These are phyloP conservation scores for Melampsora americana DNA, from an alignment of 1,284 basidiomycete species.

Conservation along the genomic window DNA sequence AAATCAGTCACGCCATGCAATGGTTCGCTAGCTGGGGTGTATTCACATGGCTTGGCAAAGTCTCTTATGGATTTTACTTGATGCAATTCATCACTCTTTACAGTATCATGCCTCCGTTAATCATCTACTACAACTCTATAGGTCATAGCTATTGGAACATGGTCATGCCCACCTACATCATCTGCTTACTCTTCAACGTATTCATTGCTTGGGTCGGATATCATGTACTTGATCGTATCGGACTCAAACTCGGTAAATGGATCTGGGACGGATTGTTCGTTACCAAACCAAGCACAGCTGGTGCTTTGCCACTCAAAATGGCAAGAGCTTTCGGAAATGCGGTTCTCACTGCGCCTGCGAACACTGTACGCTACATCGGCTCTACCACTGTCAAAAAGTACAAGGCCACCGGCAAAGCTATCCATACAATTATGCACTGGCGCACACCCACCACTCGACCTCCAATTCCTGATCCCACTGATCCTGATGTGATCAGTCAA, in stretches of 20 bases:
- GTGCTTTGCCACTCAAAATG: constrained; percentile 50
- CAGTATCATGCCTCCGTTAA: constrained; percentile 55
- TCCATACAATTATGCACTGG: constrained; percentile 52
- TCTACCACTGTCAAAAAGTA: constrained; percentile 43
- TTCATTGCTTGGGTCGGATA: constrained; percentile 55
- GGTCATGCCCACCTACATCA: constrained; percentile 54
- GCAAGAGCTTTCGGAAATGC: constrained; percentile 47
- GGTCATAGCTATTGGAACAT: constrained; percentile 54
- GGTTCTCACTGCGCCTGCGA: constrained; percentile 49
- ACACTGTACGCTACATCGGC: constrained; percentile 45
- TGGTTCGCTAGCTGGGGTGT: constrained; percentile 55
- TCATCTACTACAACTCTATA: constrained; percentile 53
- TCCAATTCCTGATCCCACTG: constrained; percentile 51
- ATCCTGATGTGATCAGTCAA: constrained; percentile 53
- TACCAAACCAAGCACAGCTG: constrained; percentile 53
- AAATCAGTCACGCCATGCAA: constrained; percentile 55
- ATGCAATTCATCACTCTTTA: constrained; percentile 57
- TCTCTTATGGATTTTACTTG: constrained; percentile 57
- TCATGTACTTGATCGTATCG: constrained; percentile 54
- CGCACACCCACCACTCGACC: constrained; percentile 51
- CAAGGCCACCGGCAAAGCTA: constrained; percentile 34
- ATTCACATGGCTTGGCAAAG: constrained; percentile 56
- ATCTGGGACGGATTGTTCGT: constrained; percentile 56
- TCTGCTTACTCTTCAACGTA: constrained; percentile 55
- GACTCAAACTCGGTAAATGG: constrained; percentile 54